Evolutionary conservation across 2,329 filamentous ascomycete species (phyloP), one percentile per base, ranked within the genome.

Genomic region (Allantophomopsis cytisporea): DNA sequence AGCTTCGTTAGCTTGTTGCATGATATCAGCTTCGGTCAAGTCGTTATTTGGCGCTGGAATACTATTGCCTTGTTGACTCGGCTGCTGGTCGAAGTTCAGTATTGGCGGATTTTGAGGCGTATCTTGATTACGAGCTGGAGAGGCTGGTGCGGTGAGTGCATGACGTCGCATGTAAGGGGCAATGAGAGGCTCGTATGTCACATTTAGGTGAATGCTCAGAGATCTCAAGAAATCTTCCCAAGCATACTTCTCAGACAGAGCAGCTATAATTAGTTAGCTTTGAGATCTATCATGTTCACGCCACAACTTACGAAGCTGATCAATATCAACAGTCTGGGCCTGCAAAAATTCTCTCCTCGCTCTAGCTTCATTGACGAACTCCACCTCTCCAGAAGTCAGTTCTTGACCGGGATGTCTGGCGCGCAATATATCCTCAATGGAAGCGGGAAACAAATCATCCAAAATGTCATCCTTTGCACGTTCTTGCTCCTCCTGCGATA

Each of bases 151-250:
- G 14, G 48, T 47, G 12, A 56, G 48, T 14, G 47, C 42, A 43
- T 57, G 50, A 5, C 52, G 48, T 28, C 49, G 46, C 47, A 69
- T 63, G 50, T 61, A 63, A 44, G 62, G 64, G n/a, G 59, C 59
- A 39, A 64, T 60, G 36, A 71, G 62, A 11, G 61, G 54, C 41
- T 74, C 71, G 41, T 74, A 68, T 41, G 71, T 70, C 50, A 76
- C 73, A 39, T 63, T 66, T 36, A 80, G 64, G 53, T 76, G 74
- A 11, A 60, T 61, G 36, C 67, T 70, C 13, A 80, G 64, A 43
- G 75, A 71, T 16, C 66, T 64, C 13, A 79, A 58, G 42, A 80
- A 80, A 42, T 76, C 71, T 38, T 71, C 69, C 76, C 76, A 81
- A 21, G 68, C 65, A 47, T 78, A 79, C 48, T 70, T 75, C 45